Evolutionary conservation across 2,329 filamentous ascomycete genomes (phyloP).

Genomic region (Sclerotinia subarctica): DNA sequence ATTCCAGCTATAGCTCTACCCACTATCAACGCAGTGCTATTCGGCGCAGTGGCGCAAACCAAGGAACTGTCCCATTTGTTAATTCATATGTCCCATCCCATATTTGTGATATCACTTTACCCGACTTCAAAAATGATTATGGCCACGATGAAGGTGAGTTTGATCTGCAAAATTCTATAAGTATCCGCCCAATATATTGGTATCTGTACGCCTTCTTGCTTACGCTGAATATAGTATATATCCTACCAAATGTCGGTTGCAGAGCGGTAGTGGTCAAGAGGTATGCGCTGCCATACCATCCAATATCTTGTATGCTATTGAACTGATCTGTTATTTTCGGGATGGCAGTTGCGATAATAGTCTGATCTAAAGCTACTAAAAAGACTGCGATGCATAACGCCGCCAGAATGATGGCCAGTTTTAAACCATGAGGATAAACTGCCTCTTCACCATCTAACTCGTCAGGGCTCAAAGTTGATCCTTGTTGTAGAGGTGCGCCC

Average conservation of each 20-base stretch:
- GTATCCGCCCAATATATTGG: background rate
- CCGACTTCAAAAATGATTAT: slow-evolving; percentile 37
- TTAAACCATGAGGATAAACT: slow-evolving; percentile 26
- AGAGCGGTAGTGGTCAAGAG: slow-evolving; percentile 40
- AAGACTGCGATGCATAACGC: slow-evolving; percentile 37
- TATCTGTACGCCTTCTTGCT: background rate
- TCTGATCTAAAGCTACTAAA: slow-evolving; percentile 37
- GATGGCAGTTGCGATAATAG: slow-evolving; percentile 41
- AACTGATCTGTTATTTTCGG: slow-evolving; percentile 42
- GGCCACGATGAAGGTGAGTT: slow-evolving; percentile 35
- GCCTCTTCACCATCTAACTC: slow-evolving; percentile 17
- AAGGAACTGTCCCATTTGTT: slow-evolving; percentile 25
- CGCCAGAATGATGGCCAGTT: slow-evolving; percentile 32
- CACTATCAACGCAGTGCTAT: slow-evolving; percentile 36
- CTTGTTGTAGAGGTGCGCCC: slow-evolving; percentile 6
- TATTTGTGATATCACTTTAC: slow-evolving; percentile 2
- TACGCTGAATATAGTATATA: slow-evolving; percentile 36
- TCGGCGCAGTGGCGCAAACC: slow-evolving; percentile 36
- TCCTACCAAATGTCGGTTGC: slow-evolving; percentile 37
- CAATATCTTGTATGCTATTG: slow-evolving; percentile 44
- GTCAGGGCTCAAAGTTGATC: background rate
- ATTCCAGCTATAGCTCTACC: slow-evolving; percentile 37
- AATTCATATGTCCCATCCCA: background rate
- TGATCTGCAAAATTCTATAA: slow-evolving; percentile 28
- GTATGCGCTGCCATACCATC: slow-evolving; percentile 46